These are phyloP conservation scores for Yueomyces sp. DNA, from an alignment of 1,139 yeast genomes.

Conservation along the genomic window DNA sequence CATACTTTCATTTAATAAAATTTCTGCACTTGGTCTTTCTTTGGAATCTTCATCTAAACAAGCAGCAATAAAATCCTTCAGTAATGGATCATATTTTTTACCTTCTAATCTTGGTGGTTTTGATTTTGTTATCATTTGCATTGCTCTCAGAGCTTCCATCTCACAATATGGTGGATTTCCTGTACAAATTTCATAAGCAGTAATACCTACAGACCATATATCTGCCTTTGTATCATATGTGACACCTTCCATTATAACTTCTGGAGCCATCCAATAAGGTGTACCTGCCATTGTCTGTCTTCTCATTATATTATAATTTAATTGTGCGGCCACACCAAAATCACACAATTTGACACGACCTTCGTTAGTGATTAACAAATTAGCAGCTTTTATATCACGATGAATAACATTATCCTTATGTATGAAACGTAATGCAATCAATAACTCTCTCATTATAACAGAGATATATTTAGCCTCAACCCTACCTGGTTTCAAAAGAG, in stretches of 20 bases:
- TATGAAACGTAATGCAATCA: slow-evolving; percentile 66
- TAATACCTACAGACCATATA: slow-evolving; percentile 90
- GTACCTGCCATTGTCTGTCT: slow-evolving; percentile 97
- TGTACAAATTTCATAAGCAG: slow-evolving; percentile 87
- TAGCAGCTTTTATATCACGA: slow-evolving; percentile 93
- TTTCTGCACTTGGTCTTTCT: slow-evolving; percentile 82
- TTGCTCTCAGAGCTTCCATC: slow-evolving; percentile 87
- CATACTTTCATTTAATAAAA: slow-evolving; percentile 52
- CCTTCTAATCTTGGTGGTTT: slow-evolving; percentile 95
- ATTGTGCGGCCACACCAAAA: slow-evolving; percentile 95
- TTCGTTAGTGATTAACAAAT: slow-evolving; percentile 75
- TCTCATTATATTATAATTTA: slow-evolving; percentile 63
- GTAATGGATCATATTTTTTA: slow-evolving; percentile 55
- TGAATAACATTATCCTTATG: slow-evolving; percentile 89
- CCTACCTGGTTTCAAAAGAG: slow-evolving; percentile 76
- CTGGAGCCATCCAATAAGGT: slow-evolving; percentile 99
- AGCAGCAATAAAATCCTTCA: slow-evolving; percentile 82
- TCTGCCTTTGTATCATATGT: slow-evolving; percentile 78
- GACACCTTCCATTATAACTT: slow-evolving; percentile 89
- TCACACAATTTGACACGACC: slow-evolving; percentile 90
- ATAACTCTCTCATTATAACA: slow-evolving; percentile 68
- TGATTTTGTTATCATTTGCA: slow-evolving; percentile 84
- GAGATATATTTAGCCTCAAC: slow-evolving; percentile 78
- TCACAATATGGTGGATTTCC: slow-evolving; percentile 98
- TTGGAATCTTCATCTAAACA: slow-evolving; percentile 90